Evolutionary conservation across 768 basidiomycete species (phyloP), one percentile per base, ranked within the genome.

Genomic region (Crepidotus variabilis): DNA sequence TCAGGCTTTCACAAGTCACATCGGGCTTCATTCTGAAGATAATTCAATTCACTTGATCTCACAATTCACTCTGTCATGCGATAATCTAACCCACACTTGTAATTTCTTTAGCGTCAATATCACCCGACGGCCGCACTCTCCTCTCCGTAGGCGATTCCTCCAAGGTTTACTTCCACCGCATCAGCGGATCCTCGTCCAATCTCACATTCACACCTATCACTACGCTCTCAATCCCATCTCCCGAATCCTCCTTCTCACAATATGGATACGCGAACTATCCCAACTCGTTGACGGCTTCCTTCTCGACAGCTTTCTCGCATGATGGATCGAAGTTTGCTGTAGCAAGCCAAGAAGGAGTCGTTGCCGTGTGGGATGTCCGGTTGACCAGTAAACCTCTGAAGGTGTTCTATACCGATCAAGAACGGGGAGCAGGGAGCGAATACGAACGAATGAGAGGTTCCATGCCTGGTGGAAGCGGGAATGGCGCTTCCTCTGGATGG

Each of bases 141-240:
- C 82, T 97, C 1, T 92, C 88, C 2, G 94, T 95, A 0, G 94
- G 95, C 21, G 94, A 98, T 67, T 94, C 93, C 9, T 84, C 86
- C 46, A 87, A 92, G 56, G 86, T 95, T 10, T 89, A 86, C 66
- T 79, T 98, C 13, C 90, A 94, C 65, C 83, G 85, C 53, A 79
- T 95, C 57, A 80, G 83, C 1, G 87, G 87, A 39, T 85, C 88
- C 24, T 71, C 80, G 13, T 72, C 46, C 2, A 52, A 67, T 23
- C 74, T 89, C 60, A 73, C 81, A 2, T 90, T 93, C 61, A 67
- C 80, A 16, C 83, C 81, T 36, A 87, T 93, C 60, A 75, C 78
- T 0, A 86, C 82, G n/a, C 83, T 92, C 61, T 72, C 78, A 22
- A 78, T 91, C 9, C 87, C 87, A 0, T 73, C 82, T n/a, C 77